phyloP scores from a whole-genome alignment of 805 yeast species.

The Tetrapisispora namnaoensis region DNA sequence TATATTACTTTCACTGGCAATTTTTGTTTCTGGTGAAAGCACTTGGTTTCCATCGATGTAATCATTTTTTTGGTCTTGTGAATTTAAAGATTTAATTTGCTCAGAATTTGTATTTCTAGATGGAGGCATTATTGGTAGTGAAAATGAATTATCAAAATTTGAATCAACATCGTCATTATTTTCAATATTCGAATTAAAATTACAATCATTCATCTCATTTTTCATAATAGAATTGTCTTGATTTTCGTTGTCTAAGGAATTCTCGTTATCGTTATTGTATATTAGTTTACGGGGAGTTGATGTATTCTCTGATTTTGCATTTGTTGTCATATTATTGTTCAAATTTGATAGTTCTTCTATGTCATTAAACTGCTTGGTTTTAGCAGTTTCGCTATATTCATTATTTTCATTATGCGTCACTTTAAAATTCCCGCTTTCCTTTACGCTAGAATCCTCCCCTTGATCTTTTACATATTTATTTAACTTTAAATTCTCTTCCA shows the following conservation, averaged over 20 bases:
- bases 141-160: conserved; percentile 40
- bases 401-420: not conserved
- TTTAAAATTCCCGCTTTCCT: no score
- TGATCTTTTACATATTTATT: not conserved
- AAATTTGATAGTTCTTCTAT: not conserved
- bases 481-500: no score
- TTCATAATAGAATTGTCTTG: conserved; percentile 4
- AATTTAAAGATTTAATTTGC: not conserved
- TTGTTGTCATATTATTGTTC: not conserved
- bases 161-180: conserved; percentile 7
- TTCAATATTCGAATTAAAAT: not conserved
- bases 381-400: not conserved
- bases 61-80: not conserved
- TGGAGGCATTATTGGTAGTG: conserved; percentile 34
- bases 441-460: not conserved
- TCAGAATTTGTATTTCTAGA: not conserved
- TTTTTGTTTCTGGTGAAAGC: not conserved
- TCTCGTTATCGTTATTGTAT: not conserved
- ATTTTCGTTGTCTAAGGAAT: not conserved
- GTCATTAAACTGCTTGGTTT: not conserved
- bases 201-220: not conserved
- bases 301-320: not conserved
- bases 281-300: not conserved
- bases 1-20: not conserved
- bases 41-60: not conserved